These are phyloP conservation scores for Tieghemostelium lacteum DNA, from an alignment of 78 protist genomes.

Conservation along the genomic window DNA sequence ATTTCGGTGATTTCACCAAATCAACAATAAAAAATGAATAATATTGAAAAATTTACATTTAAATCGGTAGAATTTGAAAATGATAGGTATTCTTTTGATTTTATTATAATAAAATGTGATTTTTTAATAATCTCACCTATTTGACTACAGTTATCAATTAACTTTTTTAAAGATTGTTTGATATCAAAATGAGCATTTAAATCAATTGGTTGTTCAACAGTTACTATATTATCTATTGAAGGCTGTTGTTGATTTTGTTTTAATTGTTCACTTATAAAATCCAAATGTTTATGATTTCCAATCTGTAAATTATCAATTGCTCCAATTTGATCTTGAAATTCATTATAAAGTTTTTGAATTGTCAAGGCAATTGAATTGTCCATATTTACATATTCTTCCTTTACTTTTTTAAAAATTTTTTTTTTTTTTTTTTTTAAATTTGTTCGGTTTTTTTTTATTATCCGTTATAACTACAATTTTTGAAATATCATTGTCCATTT, in stretches of 20 bases:
- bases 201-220: not conserved
- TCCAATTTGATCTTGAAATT: not conserved
- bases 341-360: slow-evolving; percentile 14
- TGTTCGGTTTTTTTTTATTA: not conserved
- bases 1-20: not conserved
- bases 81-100: not conserved
- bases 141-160: slow-evolving; percentile 4
- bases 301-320: not conserved
- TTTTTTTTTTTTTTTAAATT: not conserved
- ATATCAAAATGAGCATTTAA: not conserved
- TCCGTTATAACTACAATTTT: not conserved
- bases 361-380: not conserved
- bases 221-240: not conserved
- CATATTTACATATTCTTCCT: not conserved
- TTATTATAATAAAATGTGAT: no score
- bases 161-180: not conserved
- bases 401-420: not conserved
- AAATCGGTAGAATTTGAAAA: slow-evolving; percentile 1
- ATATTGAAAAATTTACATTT: not conserved
- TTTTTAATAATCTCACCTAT: no score
- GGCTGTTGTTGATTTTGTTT: not conserved
- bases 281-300: not conserved
- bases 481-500: not conserved
- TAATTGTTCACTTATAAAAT: not conserved
- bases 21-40: not conserved